phyloP scores from a whole-genome alignment of 2,329 filamentous ascomycete species.

The Fusarium tjaetaba region DNA sequence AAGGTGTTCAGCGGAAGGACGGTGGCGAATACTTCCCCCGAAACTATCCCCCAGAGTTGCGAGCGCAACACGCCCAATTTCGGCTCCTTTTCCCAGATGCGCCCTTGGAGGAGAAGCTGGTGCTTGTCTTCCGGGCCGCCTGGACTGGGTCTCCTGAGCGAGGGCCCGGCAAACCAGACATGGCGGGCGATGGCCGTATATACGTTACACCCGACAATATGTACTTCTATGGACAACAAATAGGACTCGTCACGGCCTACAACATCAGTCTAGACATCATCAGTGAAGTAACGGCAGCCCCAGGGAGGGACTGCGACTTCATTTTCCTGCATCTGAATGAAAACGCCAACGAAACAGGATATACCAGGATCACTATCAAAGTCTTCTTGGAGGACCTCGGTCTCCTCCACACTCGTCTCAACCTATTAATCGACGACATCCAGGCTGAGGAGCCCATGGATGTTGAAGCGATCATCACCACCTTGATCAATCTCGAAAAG shows the following conservation, averaged over 20 bases:
- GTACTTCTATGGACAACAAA: slow-evolving; percentile 96
- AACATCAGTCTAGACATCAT: slow-evolving; percentile 79
- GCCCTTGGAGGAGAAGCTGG: slow-evolving; percentile 79
- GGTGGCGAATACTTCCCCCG: slow-evolving; percentile 69
- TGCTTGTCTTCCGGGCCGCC: slow-evolving; percentile 91
- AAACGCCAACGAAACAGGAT: slow-evolving; percentile 69
- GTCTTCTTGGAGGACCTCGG: slow-evolving; percentile 89
- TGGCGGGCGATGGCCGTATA: slow-evolving; percentile 76
- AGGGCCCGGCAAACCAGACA: slow-evolving; percentile 52
- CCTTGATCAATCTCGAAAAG: slow-evolving; percentile 79
- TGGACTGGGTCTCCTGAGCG: slow-evolving; percentile 70
- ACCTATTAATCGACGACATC: slow-evolving; percentile 84
- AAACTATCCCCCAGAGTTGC: slow-evolving; percentile 84
- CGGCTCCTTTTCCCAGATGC: slow-evolving; percentile 88
- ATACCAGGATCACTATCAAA: slow-evolving; percentile 85
- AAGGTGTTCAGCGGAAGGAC: slow-evolving; percentile 46
- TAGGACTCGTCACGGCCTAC: slow-evolving; percentile 88
- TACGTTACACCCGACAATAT: slow-evolving; percentile 89
- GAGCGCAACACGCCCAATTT: slow-evolving; percentile 92
- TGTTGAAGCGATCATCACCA: slow-evolving; percentile 75
- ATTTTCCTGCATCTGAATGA: slow-evolving; percentile 82
- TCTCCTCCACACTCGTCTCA: slow-evolving; percentile 83
- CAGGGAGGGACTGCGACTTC: slow-evolving; percentile 92
- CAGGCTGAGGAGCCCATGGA: slow-evolving; percentile 75
- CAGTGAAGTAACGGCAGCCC: slow-evolving; percentile 87